A percentile compares a stretch with the other conserved stretches of the same genome.
Evolutionary conservation across 164 flowering plant genomes (phyloP).

Genomic region (Chloranthus sessilifolius): DNA sequence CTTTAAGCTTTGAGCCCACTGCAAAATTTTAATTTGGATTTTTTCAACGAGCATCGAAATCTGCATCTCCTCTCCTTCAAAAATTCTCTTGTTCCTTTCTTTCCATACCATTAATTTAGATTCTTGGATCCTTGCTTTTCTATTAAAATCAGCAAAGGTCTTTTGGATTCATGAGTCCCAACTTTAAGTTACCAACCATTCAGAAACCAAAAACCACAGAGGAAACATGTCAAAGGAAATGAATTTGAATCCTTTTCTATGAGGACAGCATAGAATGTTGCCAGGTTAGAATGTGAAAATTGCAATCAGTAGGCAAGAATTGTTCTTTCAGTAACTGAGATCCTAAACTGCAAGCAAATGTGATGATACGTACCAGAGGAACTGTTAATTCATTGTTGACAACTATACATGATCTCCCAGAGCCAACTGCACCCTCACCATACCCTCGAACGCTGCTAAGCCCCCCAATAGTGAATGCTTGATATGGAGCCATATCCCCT

Average conservation of each 20-base stretch:
- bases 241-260: not conserved
- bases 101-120: too few species aligned
- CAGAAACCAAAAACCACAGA: not conserved
- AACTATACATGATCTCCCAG: slow-evolving; percentile 83
- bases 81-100: too few species aligned
- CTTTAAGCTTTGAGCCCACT: too few species aligned
- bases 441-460: slow-evolving; percentile 85
- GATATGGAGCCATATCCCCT: slow-evolving; percentile 97
- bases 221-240: not conserved
- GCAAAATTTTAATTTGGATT: too few species aligned
- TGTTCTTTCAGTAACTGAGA: not conserved
- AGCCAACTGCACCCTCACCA: slow-evolving; percentile 94
- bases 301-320: not conserved
- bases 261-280: too few species aligned
- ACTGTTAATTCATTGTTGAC: slow-evolving; percentile 72
- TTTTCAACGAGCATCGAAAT: too few species aligned
- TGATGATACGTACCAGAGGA: slow-evolving; percentile 60
- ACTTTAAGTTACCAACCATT: not conserved
- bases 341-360: not conserved
- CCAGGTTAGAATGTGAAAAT: not conserved
- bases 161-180: not conserved
- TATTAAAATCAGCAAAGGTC: too few species aligned
- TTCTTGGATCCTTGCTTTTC: too few species aligned
- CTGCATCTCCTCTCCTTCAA: too few species aligned
- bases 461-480: slow-evolving; percentile 94